Evolutionary conservation across 306 rosid species (phyloP).

Genomic region (Comarum palustre): DNA sequence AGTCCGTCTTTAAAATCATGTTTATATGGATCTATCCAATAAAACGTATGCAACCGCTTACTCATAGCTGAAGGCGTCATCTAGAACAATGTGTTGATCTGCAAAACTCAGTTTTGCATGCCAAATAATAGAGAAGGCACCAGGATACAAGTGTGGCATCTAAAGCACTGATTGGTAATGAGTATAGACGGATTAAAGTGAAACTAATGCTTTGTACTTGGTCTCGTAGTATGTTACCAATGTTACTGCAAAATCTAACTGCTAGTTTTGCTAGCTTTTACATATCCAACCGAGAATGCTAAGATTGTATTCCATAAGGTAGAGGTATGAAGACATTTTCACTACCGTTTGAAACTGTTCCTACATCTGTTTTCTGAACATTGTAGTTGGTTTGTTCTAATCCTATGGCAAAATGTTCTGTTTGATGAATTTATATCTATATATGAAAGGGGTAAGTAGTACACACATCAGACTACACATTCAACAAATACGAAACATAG

Average conservation of each 20-base stretch:
- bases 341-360: no score
- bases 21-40: neutral
- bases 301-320: no score
- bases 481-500: neutral
- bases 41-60: neutral
- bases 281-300: no score
- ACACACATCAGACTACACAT: constrained; percentile 3
- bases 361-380: no score
- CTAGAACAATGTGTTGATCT: neutral
- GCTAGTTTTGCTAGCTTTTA: no score
- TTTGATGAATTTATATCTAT: no score
- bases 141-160: neutral
- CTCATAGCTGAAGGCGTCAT: neutral
- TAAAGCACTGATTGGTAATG: neutral
- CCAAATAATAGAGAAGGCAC: no score
- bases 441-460: neutral
- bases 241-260: no score
- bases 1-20: neutral
- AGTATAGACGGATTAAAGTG: neutral
- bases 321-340: no score
- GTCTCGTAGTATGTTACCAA: neutral
- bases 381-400: no score
- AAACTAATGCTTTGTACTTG: neutral
- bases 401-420: no score
- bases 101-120: neutral